These are phyloP conservation scores for Phytophthora gonapodyides DNA, from an alignment of 352 stramenopile genomes.

Conservation along the genomic window DNA sequence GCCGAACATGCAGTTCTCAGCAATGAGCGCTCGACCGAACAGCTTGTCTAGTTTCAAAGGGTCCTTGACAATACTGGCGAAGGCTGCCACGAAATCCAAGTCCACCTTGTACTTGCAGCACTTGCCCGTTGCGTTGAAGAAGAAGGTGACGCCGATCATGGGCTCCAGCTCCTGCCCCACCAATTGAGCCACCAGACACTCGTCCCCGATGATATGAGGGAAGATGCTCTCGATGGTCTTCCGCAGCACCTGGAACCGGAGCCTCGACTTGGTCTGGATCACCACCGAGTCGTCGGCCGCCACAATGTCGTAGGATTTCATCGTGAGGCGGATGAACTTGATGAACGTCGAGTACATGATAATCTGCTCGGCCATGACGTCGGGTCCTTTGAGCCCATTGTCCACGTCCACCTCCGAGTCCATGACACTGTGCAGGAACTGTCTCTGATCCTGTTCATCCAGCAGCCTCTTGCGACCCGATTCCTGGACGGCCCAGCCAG, in stretches of 20 bases:
- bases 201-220: conserved; percentile 45
- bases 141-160: conserved; percentile 33
- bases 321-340: conserved; percentile 37
- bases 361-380: conserved; percentile 46
- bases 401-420: conserved; percentile 40
- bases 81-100: conserved; percentile 42
- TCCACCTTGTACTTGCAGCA: conserved; percentile 34
- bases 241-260: conserved; percentile 51
- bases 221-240: conserved; percentile 52
- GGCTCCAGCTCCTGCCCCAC: conserved; percentile 41
- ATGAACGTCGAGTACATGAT: conserved; percentile 48
- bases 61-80: conserved; percentile 38
- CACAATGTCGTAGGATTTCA: conserved; percentile 41
- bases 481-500: conserved; percentile 5
- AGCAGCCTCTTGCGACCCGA: conserved; percentile 16
- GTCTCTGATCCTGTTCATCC: conserved; percentile 27
- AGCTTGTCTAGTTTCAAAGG: conserved; percentile 34
- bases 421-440: conserved; percentile 47
- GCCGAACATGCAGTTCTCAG: conserved; percentile 37
- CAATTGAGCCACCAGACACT: conserved; percentile 41
- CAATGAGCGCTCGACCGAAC: conserved; percentile 34
- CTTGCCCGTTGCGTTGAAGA: conserved; percentile 39
- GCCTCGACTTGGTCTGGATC: conserved; percentile 29
- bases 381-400: conserved; percentile 33
- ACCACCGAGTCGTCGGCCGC: conserved; percentile 39